Evolutionary conservation across 352 stramenopile species (phyloP).

Genomic region (Peronosclerospora sorghi): DNA sequence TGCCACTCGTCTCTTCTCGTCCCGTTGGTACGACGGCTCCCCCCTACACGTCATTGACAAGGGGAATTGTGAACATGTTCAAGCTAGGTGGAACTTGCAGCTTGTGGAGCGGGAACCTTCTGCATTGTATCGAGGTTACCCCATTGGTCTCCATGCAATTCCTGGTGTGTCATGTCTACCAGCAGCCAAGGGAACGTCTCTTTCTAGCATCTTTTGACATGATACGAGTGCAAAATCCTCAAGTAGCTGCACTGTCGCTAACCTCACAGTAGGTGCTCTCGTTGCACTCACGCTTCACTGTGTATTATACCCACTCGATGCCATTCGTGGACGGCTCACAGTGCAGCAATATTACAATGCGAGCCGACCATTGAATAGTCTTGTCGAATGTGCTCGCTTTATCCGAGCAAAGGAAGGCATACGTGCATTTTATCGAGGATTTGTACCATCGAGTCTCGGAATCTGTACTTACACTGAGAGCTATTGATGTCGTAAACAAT

Average conservation of each 20-base stretch:
- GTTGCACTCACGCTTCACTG: constrained; percentile 55
- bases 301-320: constrained; percentile 67
- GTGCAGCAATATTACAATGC: too few relatives aligned
- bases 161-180: too few relatives aligned
- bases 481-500: constrained; percentile 60
- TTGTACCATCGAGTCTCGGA: constrained; percentile 55
- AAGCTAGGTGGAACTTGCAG: too few relatives aligned
- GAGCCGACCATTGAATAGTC: too few relatives aligned
- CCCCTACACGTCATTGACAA: too few relatives aligned
- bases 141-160: constrained; percentile 73
- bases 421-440: too few relatives aligned
- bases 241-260: constrained; percentile 30
- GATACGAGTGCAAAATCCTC: constrained; percentile 4
- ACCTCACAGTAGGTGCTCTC: too few relatives aligned
- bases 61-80: too few relatives aligned
- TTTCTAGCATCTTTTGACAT: constrained; percentile 9
- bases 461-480: constrained; percentile 80
- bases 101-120: constrained; percentile 73
- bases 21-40: neutral
- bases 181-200: constrained; percentile 31
- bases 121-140: constrained; percentile 71
- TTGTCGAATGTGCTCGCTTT: too few relatives aligned
- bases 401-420: constrained; percentile 40
- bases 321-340: constrained; percentile 65
- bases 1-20: constrained; percentile 9